Conservation (phyloP, 495 filamentous ascomycete genomes). For the Aspergillus funiculosus region DNA sequence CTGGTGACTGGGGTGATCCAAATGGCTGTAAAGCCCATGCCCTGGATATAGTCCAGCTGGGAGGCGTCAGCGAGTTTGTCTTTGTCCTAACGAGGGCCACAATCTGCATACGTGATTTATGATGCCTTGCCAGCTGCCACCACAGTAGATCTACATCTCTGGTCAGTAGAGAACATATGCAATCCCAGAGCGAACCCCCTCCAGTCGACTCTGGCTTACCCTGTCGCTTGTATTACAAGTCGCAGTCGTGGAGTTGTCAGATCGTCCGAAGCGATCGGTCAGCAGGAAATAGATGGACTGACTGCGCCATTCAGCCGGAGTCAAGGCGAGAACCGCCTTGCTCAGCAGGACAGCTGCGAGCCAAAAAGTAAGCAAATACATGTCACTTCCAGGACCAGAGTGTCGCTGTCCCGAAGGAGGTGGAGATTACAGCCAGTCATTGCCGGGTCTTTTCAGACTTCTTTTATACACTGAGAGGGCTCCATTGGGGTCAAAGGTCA, state of each 20-base stretch:
- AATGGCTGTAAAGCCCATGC: constrained; percentile 75
- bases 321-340: neutral
- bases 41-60: constrained; percentile 52
- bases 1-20: constrained; percentile 78
- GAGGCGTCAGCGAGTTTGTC: too few species aligned
- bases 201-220: constrained; percentile 14
- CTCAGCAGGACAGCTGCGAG: neutral
- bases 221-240: constrained; percentile 42
- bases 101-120: constrained; percentile 50
- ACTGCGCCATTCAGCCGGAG: neutral
- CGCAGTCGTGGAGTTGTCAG: constrained; percentile 56
- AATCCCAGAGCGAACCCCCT: neutral
- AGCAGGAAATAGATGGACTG: neutral
- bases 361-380: too few species aligned
- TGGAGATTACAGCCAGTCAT: too few species aligned
- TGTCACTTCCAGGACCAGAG: too few species aligned
- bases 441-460: too few species aligned
- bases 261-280: constrained; percentile 70
- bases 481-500: too few species aligned
- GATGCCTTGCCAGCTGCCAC: constrained; percentile 69
- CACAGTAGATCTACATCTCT: constrained; percentile 53
- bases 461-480: too few species aligned
- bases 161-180: too few species aligned
- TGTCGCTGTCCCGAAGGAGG: too few species aligned
- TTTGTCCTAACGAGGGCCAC: constrained; percentile 4